Percentiles rank a stretch among this genome's conserved stretches.
Evolutionary conservation across 768 basidiomycete species (phyloP).

Genomic region (Krasilnikovozyma curviuscula): DNA sequence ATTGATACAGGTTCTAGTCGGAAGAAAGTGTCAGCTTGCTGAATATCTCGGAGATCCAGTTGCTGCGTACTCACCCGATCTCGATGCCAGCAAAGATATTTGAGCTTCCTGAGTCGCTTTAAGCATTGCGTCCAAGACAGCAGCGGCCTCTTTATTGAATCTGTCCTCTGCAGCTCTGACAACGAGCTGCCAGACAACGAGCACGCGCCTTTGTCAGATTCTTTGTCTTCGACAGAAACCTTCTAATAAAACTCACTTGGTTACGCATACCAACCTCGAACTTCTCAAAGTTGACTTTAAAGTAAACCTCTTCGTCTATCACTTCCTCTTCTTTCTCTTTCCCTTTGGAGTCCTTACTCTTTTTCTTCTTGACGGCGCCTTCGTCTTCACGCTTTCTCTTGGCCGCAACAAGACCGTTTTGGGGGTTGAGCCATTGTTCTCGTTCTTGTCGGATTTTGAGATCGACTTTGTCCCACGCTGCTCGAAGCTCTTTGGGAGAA

Average conservation of each 20-base stretch:
- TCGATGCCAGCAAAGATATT: slow-evolving; percentile 12
- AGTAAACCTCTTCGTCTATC: slow-evolving; percentile 34
- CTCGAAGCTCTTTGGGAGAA: slow-evolving; percentile 4
- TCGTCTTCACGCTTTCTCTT: not conserved
- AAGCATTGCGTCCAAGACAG: slow-evolving; percentile 50
- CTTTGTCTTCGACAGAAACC: not conserved
- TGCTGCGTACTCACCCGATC: slow-evolving; percentile 9
- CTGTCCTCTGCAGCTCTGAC: slow-evolving; percentile 55
- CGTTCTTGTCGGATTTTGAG: not conserved
- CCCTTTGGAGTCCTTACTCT: not conserved
- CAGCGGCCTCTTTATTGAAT: slow-evolving; percentile 54
- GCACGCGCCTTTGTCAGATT: too few species aligned
- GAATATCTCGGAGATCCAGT: not conserved
- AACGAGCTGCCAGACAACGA: slow-evolving; percentile 40
- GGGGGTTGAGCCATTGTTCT: slow-evolving; percentile 4
- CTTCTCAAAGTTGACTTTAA: slow-evolving; percentile 73
- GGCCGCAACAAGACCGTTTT: not conserved
- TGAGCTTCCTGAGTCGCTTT: slow-evolving; percentile 35
- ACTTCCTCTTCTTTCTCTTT: not conserved
- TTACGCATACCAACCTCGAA: slow-evolving; percentile 78
- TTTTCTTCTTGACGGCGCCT: slow-evolving; percentile 6
- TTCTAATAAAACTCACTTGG: slow-evolving; percentile 34
- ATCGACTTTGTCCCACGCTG: slow-evolving; percentile 5
- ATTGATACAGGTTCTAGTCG: slow-evolving; percentile 10
- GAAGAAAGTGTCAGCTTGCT: not conserved